Base-by-base conservation (phyloP, 2,329 filamentous ascomycete genomes). In the Aspergillus tubingensis region DNA sequence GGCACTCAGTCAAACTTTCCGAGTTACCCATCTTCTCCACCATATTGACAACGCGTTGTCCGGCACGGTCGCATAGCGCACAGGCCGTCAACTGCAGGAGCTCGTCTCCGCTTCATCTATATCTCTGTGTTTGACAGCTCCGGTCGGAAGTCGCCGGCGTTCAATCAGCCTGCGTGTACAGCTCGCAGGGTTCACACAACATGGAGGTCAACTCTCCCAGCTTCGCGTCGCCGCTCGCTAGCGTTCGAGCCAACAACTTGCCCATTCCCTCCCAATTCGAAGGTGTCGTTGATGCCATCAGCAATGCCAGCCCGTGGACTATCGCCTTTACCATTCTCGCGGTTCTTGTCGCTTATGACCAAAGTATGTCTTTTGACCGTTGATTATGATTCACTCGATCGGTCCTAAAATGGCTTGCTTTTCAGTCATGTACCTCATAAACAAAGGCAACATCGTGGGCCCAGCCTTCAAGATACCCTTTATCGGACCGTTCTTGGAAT, bases 401-500 rank as follows among this genome's bases (percentile, higher is more conserved):
- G n/a, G 8, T 17, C 17, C 47, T 50, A 27, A 50, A 8, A 30
- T 5, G 10, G 7, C 13, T 27, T 25, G 25, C 23, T 15, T 49
- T 23, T n/a, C 27, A 92, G 89, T 88, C 65, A 86, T 83, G 75
- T 92, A 92, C 73, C 79, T 90, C 64, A 77, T 81, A 69, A 85
- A 85, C 65, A 92, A 92, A 74, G 89, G 89, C 53, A 82, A 83
- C 19, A 91, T 92, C 67, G 87, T 81, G 43, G 89, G 89, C 21
- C 89, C 89, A 13, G 62, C 81, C n/a, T 88, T 83, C 80, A 92
- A 92, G 75, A 80, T 87, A 54, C 89, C 89, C 32, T 90, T 92
- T 69, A 90, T 96, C 72, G 92, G 92, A 5, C 92, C 92, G 7
- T 96, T 96, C 74, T 82, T 96, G 57, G 83, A 96, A 73, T 94